Percentiles rank a stretch among this genome's conserved stretches.
phyloP scores from a whole-genome alignment of 139 green algal genomes.

The Chlamydomonas sphaeroides region DNA sequence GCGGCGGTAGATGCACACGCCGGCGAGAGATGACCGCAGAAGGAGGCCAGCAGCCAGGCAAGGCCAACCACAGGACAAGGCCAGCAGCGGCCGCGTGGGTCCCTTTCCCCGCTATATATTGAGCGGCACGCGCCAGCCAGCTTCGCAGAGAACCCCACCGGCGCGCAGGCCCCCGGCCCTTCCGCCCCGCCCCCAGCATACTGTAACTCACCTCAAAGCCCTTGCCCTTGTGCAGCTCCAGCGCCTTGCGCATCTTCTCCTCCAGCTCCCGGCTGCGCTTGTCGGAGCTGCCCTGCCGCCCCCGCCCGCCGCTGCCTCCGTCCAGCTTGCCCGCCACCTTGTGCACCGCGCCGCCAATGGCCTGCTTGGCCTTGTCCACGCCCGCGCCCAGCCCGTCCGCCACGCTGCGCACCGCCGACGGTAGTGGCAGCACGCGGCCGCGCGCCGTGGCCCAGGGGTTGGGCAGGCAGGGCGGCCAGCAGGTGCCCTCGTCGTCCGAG shows the following conservation, averaged over 20 bases:
- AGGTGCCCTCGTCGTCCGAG: background rate
- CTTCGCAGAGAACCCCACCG: no score
- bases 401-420: conserved; percentile 5
- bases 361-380: conserved; percentile 1
- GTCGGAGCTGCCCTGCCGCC: background rate
- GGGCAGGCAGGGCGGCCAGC: conserved; percentile 31
- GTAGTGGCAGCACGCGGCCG: background rate
- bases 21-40: no score
- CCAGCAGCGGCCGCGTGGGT: no score
- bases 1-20: no score
- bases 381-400: background rate
- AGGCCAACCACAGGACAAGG: no score
- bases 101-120: no score
- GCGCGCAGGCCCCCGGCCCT: no score
- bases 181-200: no score
- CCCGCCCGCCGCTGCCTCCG: no score
- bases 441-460: conserved; percentile 7
- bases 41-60: background rate
- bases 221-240: conserved; percentile 2
- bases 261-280: background rate
- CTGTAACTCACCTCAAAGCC: conserved; percentile 29
- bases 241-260: background rate
- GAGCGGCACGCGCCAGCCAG: no score
- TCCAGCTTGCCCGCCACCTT: background rate
- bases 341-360: background rate